phyloP scores from a whole-genome alignment of 2,329 filamentous ascomycete genomes.

The Calycina herbarum region DNA sequence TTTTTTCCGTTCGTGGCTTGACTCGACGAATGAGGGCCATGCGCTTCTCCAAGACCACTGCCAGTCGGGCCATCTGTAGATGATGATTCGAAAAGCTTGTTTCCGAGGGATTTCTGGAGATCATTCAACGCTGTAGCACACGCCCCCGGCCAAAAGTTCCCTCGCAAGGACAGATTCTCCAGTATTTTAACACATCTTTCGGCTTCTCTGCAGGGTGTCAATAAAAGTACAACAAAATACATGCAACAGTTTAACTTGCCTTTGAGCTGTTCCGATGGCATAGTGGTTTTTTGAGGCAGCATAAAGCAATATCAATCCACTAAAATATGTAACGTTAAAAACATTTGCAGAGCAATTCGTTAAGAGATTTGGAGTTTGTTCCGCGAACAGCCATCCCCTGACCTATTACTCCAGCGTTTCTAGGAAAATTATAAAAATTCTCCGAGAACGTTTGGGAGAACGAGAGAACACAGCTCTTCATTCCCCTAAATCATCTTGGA shows the following conservation, averaged over 20 bases:
- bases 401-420: too few relatives aligned
- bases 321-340: background rate
- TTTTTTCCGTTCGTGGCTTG: background rate
- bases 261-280: background rate
- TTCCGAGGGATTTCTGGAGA: slow-evolving; percentile 26
- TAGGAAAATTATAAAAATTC: too few relatives aligned
- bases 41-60: too few relatives aligned
- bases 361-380: too few relatives aligned
- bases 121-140: slow-evolving; percentile 42
- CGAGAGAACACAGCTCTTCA: too few relatives aligned
- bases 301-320: background rate
- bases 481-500: too few relatives aligned
- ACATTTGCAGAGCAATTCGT: background rate
- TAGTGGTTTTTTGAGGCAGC: background rate
- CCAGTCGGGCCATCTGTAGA: background rate
- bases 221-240: too few relatives aligned
- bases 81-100: background rate
- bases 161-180: slow-evolving; percentile 38
- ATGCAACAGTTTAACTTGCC: background rate
- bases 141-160: slow-evolving; percentile 41
- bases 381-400: too few relatives aligned
- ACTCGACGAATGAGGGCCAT: background rate
- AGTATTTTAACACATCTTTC: slow-evolving; percentile 34
- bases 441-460: too few relatives aligned
- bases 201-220: background rate